Evolutionary conservation across 805 yeast species (phyloP).

Genomic region (Candida dendrica): DNA sequence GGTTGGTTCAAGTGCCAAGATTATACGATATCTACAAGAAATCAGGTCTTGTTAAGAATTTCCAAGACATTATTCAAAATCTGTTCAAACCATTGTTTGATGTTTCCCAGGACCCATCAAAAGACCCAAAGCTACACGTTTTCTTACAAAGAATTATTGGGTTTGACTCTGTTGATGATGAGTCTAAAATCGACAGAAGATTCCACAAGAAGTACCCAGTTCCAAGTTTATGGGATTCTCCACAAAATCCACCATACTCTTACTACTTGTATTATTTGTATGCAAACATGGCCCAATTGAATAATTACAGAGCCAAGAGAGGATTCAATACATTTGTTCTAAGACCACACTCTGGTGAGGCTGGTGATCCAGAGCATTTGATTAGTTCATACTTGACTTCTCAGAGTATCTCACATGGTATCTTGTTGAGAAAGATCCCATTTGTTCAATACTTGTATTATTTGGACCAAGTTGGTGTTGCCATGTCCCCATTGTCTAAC

Average conservation of each 20-base stretch:
- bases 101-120: conserved; percentile 75
- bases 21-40: conserved; percentile 83
- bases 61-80: conserved; percentile 72
- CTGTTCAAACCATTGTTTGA: conserved; percentile 85
- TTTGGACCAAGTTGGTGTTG: conserved; percentile 91
- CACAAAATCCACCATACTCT: conserved; percentile 93
- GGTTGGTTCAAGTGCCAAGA: conserved; percentile 95
- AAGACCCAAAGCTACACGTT: conserved; percentile 85
- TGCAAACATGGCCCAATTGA: conserved; percentile 80
- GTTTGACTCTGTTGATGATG: conserved; percentile 97
- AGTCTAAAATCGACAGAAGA: conserved; percentile 82
- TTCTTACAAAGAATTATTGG: conserved; percentile 94
- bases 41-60: conserved; percentile 59
- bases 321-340: conserved; percentile 86
- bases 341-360: conserved; percentile 98
- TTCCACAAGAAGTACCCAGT: conserved; percentile 76
- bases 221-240: conserved; percentile 75
- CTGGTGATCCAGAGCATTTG: conserved; percentile 98
- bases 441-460: conserved; percentile 90
- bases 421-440: conserved; percentile 86
- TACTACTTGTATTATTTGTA: conserved; percentile 86
- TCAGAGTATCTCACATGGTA: conserved; percentile 94
- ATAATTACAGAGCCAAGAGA: conserved; percentile 69
- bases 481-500: conserved; percentile 97
- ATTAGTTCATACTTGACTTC: conserved; percentile 84